Conservation (phyloP, 176 grass and related monocot species). For the Phoenix dactylifera region DNA sequence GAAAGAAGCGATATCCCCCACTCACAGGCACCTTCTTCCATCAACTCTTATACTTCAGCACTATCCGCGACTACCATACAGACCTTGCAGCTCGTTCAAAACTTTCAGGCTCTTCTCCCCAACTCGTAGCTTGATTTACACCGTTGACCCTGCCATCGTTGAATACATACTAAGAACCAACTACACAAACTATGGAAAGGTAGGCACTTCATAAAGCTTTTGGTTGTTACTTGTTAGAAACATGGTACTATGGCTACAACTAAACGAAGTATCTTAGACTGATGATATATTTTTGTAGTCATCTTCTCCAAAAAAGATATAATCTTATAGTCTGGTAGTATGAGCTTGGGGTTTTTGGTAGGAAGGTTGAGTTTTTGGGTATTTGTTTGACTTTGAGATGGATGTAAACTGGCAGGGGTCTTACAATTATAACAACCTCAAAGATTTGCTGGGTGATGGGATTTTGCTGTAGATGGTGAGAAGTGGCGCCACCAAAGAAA, state of each 20-base stretch:
- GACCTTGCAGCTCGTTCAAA: slow-evolving; percentile 32
- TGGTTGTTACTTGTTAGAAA: too few species aligned
- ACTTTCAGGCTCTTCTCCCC: slow-evolving; percentile 59
- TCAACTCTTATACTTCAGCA: slow-evolving; percentile 38
- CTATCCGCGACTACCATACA: slow-evolving; percentile 43
- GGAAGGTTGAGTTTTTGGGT: slow-evolving; percentile 17
- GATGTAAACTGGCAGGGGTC: too few species aligned
- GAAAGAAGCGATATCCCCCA: slow-evolving; percentile 26
- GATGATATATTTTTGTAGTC: not conserved
- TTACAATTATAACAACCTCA: slow-evolving; percentile 14
- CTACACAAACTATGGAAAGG: slow-evolving; percentile 71
- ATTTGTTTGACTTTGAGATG: too few species aligned
- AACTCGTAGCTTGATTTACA: slow-evolving; percentile 52
- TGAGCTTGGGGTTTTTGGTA: not conserved
- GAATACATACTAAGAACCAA: slow-evolving; percentile 89
- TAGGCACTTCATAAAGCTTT: too few species aligned
- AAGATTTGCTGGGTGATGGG: slow-evolving; percentile 68
- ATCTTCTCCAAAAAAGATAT: not conserved
- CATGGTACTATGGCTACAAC: too few species aligned
- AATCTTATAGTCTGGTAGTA: not conserved
- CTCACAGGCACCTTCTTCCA: slow-evolving; percentile 55
- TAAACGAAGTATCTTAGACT: too few species aligned
- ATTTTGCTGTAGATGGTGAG: slow-evolving; percentile 64
- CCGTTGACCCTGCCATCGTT: slow-evolving; percentile 52
- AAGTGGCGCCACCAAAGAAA: slow-evolving; percentile 82